Conservation (phyloP, 768 basidiomycete species). For the Russula compacta region DNA sequence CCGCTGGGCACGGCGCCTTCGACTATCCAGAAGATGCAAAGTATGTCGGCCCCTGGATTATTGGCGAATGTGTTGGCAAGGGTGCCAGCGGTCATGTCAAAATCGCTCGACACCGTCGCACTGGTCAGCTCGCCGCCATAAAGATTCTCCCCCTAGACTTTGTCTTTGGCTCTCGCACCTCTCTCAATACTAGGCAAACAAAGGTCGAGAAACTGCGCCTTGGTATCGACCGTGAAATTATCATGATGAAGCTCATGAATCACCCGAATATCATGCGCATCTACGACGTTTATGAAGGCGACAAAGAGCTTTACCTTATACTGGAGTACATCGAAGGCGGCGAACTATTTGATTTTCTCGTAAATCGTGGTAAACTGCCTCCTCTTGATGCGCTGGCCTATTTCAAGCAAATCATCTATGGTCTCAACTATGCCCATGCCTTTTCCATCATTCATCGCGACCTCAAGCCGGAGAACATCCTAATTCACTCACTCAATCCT, state of each 20-base stretch:
- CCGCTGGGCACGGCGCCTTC: slow-evolving; percentile 64
- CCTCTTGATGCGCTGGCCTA: slow-evolving; percentile 78
- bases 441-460: slow-evolving; percentile 98
- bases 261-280: slow-evolving; percentile 95
- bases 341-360: slow-evolving; percentile 93
- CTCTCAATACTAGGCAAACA: slow-evolving; percentile 53
- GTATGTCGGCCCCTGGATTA: slow-evolving; percentile 83
- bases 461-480: slow-evolving; percentile 94
- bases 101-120: slow-evolving; percentile 77
- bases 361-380: slow-evolving; percentile 75
- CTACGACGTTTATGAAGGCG: slow-evolving; percentile 92
- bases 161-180: slow-evolving; percentile 61
- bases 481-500: slow-evolving; percentile 74
- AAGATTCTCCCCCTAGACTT: slow-evolving; percentile 89
- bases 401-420: slow-evolving; percentile 94
- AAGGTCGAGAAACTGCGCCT: slow-evolving; percentile 76
- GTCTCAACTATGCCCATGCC: slow-evolving; percentile 92
- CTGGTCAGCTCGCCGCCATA: slow-evolving; percentile 88
- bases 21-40: slow-evolving; percentile 81
- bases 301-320: slow-evolving; percentile 83
- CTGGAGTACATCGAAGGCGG: slow-evolving; percentile 95
- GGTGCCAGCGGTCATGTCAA: slow-evolving; percentile 92
- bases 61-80: slow-evolving; percentile 90
- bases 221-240: slow-evolving; percentile 89
- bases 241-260: slow-evolving; percentile 99